Evolutionary conservation across 2,329 filamentous ascomycete species (phyloP), one percentile per base, ranked within the genome.

Genomic region (Pseudogymnoascus sp.): DNA sequence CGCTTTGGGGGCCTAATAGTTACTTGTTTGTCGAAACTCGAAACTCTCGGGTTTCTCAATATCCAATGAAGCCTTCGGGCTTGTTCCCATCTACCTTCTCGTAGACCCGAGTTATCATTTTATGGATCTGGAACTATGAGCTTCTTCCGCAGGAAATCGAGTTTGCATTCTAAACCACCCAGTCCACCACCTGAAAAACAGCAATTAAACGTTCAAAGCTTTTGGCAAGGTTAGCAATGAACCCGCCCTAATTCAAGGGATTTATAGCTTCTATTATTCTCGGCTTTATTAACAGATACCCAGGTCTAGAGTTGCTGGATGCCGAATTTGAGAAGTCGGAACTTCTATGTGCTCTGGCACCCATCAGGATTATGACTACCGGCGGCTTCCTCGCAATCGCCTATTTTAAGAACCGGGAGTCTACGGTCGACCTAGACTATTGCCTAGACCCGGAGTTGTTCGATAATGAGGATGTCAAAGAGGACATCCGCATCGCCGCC

Each of bases 391-490:
- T 66, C 28, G 63, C 62, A 16, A 52, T 66, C 22, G 14, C 45
- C 60, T 60, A 58, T 22, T 58, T 66, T 11, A 42, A 60, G 5
- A 66, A 42, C 41, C 35, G 64, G 3, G 36, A 39, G 11, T 25
- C 61, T 22, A 66, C 65, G 5, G 58, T 42, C 22, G 64, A 66
- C 55, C 36, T 66, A 0, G 65, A 66, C 30, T 66, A 66, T 49
- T 38, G 66, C 36, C 60, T 66, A 4, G 64, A 64, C 39, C 64
- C 64, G 7, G 28, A 36, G n/a, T 19, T 62, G 4, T 45, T 30
- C 12, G 22, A 62, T 28, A 60, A 60, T 22, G 22, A 60, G 30
- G 36, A 42, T 60, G 42, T 45, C 12, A 64, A 38, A 42, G 36
- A 60, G 23, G 58, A 60, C 5, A 61, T 28, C 22, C 36, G 45